These are phyloP conservation scores for Hansenula sp. DNA, from an alignment of 1,139 yeast genomes.

Conservation along the genomic window DNA sequence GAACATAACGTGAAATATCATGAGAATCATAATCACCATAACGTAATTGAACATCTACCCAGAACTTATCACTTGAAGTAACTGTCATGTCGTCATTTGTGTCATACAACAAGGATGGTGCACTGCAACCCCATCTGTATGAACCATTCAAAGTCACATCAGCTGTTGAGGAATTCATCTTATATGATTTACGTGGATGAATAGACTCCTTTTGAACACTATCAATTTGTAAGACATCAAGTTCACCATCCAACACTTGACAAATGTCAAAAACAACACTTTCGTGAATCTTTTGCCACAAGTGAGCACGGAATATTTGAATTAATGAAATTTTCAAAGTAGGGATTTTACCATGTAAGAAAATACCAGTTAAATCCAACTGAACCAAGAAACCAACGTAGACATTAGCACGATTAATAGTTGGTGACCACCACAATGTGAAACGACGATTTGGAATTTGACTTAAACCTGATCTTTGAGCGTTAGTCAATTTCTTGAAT, in stretches of 20 bases:
- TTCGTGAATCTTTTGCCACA: constrained; percentile 99
- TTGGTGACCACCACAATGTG: constrained; percentile 99
- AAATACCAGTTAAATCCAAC: constrained; percentile 92
- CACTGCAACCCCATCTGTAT: constrained; percentile 79
- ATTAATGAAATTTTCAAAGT: constrained; percentile 91
- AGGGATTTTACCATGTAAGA: constrained; percentile 96
- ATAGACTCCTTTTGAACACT: constrained; percentile 87
- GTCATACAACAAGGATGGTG: constrained; percentile 75
- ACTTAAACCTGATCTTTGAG: constrained; percentile 94
- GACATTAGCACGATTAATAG: constrained; percentile 95
- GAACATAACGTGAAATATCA: constrained; percentile 88
- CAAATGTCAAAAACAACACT: constrained; percentile 90
- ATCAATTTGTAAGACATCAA: constrained; percentile 80
- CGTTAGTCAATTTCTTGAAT: constrained; percentile 91
- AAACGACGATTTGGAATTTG: constrained; percentile 98
- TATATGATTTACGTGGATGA: constrained; percentile 95
- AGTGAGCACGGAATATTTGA: constrained; percentile 95
- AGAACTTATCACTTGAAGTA: constrained; percentile 65
- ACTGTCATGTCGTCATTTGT: constrained; percentile 47
- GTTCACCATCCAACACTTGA: constrained; percentile 85
- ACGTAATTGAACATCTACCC: constrained; percentile 94
- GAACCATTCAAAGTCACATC: constrained; percentile 78
- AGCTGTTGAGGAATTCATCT: constrained; percentile 95
- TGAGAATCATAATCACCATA: constrained; percentile 98
- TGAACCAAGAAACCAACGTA: constrained; percentile 97